Base-by-base conservation (phyloP, 305 asterid genomes). In the Ruellia speciosa region DNA sequence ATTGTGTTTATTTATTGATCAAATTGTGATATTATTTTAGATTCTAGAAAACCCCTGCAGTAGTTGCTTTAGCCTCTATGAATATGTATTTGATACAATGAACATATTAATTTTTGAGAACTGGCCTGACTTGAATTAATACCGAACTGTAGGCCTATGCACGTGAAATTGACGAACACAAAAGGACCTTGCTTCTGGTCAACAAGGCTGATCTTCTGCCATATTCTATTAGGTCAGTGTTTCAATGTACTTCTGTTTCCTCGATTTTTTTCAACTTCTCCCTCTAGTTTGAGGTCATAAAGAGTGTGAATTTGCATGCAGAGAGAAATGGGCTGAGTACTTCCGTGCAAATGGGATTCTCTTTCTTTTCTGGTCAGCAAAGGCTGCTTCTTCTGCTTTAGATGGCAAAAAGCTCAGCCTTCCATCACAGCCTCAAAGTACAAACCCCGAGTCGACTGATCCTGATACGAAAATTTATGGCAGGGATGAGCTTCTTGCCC, bases 191-290 rank as follows among this genome's bases (percentile, higher is more conserved):
- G 75, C 96, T 92, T 64, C 96, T 92, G 49, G 82, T 92, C 58
- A 92, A 92, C 81, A 92, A 88, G 76, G 97, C 99, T 50, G 99
- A 92, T 70, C 96, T 92, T 70, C 76, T 92, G 59, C 89, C 97
- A 54, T 59, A 66, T 56, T 72, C 90, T 46, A 81, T 88, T 52
- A 89, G 99, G 99, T 88, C 18, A 57, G 88, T 69, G 51, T 60
- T 52, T 19, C 39, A 43, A 49, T 45, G 14, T 51, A 9, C 66
- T 14, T 62, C 56, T 69, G 11, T 70, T 69, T 48, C 62, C 63
- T 48, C 14, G 9, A 43, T 20, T 12, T 53, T n/a, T 57, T 54
- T 59, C 41, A 10, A 37, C 41, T 37, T 37, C 2, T 64, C 55
- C 31, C 31, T 56, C n/a, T 8, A 59, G 24, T 34, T 19, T 5